Percentiles rank a stretch among this genome's conserved stretches.
phyloP scores from a whole-genome alignment of 805 yeast species.

The Blastobotrys americana region DNA sequence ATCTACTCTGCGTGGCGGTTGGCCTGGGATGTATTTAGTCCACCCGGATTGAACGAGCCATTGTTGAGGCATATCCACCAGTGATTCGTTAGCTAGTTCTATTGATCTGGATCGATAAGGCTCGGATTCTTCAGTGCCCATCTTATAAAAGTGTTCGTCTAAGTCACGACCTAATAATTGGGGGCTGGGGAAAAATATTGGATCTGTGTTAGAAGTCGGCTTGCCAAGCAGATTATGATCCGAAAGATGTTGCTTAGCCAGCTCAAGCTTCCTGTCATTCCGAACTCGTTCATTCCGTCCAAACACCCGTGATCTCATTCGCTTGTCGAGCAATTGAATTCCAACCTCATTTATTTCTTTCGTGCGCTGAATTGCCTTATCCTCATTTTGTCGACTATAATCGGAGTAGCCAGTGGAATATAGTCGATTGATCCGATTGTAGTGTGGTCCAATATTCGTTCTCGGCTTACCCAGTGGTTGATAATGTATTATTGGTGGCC shows the following conservation, averaged over 20 bases:
- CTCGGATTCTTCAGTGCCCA: slow-evolving; percentile 50
- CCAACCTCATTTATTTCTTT: slow-evolving; percentile 27
- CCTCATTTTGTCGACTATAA: slow-evolving; percentile 6
- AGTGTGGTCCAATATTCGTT: no score
- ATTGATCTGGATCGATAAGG: slow-evolving; percentile 53
- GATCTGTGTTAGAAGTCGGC: slow-evolving; percentile 52
- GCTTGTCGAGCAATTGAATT: slow-evolving; percentile 24
- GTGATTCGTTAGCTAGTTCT: slow-evolving; percentile 35
- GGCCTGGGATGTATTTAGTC: slow-evolving; percentile 59
- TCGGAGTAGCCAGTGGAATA: no score
- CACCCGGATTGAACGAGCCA: slow-evolving; percentile 72
- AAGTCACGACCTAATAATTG: slow-evolving; percentile 59
- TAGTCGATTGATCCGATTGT: no score
- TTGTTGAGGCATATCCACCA: slow-evolving; percentile 29
- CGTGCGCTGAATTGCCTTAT: slow-evolving; percentile 6
- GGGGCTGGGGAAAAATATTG: slow-evolving; percentile 52
- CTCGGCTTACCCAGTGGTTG: no score
- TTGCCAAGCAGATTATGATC: slow-evolving; percentile 69
- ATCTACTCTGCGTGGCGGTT: slow-evolving; percentile 47
- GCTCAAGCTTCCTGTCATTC: slow-evolving; percentile 32
- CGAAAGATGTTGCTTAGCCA: slow-evolving; percentile 54
- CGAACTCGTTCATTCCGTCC: slow-evolving; percentile 24
- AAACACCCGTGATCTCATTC: slow-evolving; percentile 19
- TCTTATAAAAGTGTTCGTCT: slow-evolving; percentile 76
- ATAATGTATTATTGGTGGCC: no score